Evolutionary conservation across 2,329 filamentous ascomycete genomes (phyloP).

Genomic region (Gremmenia infestans): DNA sequence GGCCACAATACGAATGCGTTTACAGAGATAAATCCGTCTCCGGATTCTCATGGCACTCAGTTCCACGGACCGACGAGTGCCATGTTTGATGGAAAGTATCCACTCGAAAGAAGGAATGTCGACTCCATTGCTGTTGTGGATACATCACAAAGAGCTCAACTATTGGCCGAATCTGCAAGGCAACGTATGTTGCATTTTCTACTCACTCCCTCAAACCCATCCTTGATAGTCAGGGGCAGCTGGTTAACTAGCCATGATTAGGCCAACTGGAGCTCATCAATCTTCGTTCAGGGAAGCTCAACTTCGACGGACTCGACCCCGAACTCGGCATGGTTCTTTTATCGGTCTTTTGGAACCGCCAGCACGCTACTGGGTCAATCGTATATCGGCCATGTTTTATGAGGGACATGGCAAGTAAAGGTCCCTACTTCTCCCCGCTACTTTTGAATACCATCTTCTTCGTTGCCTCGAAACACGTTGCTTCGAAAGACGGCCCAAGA

Average conservation of each 20-base stretch:
- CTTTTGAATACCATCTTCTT: slow-evolving; percentile 36
- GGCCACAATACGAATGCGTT: no score
- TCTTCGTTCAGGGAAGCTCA: slow-evolving; percentile 40
- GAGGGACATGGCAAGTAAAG: slow-evolving; percentile 34
- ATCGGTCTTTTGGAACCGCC: slow-evolving; percentile 48
- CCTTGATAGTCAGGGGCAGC: no score
- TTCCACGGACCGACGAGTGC: slow-evolving; percentile 12
- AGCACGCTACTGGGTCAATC: slow-evolving; percentile 44
- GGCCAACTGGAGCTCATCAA: slow-evolving; percentile 46
- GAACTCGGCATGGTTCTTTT: slow-evolving; percentile 48
- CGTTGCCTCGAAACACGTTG: slow-evolving; percentile 27
- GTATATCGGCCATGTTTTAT: slow-evolving; percentile 50
- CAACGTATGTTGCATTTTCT: slow-evolving; percentile 30
- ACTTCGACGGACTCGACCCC: slow-evolving; percentile 51
- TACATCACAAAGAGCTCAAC: slow-evolving; percentile 37
- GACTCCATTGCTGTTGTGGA: background rate
- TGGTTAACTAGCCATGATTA: background rate
- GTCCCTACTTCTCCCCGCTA: slow-evolving; percentile 35
- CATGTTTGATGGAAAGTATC: slow-evolving; percentile 6
- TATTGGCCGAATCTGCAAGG: slow-evolving; percentile 44
- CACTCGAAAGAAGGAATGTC: background rate
- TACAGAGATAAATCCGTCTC: background rate
- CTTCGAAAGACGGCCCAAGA: slow-evolving; percentile 2
- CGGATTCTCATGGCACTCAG: background rate
- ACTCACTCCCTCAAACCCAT: no score